Evolutionary conservation across 768 basidiomycete species (phyloP).

Genomic region (Lepiota brunneoincarnata): DNA sequence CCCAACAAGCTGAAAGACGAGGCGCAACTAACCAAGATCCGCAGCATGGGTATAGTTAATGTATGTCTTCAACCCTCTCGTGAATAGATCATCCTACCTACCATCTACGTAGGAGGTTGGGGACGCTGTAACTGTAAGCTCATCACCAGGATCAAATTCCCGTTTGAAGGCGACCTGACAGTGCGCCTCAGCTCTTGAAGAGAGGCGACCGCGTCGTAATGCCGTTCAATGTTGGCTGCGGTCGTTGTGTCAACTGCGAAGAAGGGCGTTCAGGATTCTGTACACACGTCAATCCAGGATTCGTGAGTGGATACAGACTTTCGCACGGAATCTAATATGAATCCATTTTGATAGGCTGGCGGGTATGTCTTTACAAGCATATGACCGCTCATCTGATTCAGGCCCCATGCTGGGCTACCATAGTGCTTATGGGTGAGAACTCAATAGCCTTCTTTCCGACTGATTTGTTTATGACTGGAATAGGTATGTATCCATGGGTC

Average conservation of each 20-base stretch:
- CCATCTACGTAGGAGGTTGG: slow-evolving; percentile 36
- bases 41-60: slow-evolving; percentile 50
- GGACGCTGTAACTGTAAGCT: slow-evolving; percentile 37
- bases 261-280: slow-evolving; percentile 53
- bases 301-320: slow-evolving; percentile 31
- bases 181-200: slow-evolving; percentile 37
- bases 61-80: slow-evolving; percentile 18
- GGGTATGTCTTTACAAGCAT: slow-evolving; percentile 29
- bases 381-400: background rate
- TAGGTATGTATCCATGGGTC: slow-evolving; percentile 57
- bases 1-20: background rate
- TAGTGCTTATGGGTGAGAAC: slow-evolving; percentile 44
- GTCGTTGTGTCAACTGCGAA: slow-evolving; percentile 56
- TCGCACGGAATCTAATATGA: background rate
- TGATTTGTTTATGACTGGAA: background rate
- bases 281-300: slow-evolving; percentile 56
- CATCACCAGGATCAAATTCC: background rate
- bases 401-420: background rate
- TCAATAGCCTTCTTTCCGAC: background rate
- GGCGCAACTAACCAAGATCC: background rate
- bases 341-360: slow-evolving; percentile 34
- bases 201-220: slow-evolving; percentile 60
- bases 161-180: no score
- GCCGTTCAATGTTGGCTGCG: slow-evolving; percentile 60
- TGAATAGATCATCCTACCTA: background rate